phyloP scores from a whole-genome alignment of 352 stramenopile genomes.

The Thalassiosira hispida region DNA sequence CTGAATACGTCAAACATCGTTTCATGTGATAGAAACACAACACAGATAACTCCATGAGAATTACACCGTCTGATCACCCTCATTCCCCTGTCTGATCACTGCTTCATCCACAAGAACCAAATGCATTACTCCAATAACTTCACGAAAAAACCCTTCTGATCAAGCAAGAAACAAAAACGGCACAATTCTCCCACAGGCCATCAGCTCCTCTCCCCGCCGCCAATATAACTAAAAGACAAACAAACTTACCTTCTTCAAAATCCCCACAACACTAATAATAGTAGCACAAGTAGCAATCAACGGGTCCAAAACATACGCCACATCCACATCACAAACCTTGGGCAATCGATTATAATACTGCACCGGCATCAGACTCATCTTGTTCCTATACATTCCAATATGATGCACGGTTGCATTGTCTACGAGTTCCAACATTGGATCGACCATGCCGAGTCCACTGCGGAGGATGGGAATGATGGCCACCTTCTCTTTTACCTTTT shows the following conservation, averaged over 20 bases:
- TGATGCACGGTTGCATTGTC: slow-evolving; percentile 95
- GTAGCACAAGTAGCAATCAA: slow-evolving; percentile 95
- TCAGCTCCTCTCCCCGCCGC: neutral
- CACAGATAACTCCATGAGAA: too few species aligned
- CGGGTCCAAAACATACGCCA: slow-evolving; percentile 95
- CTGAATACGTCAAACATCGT: too few species aligned
- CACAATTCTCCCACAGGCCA: neutral
- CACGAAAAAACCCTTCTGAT: neutral
- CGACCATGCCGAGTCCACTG: slow-evolving; percentile 91
- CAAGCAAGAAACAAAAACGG: neutral
- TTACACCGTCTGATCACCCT: too few species aligned
- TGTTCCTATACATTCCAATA: slow-evolving; percentile 91
- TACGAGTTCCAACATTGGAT: slow-evolving; percentile 95
- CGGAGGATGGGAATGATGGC: slow-evolving; percentile 96
- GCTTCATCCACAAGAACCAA: too few species aligned
- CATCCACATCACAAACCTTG: slow-evolving; percentile 90
- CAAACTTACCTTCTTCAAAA: slow-evolving; percentile 90
- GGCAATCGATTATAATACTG: slow-evolving; percentile 99
- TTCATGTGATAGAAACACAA: too few species aligned
- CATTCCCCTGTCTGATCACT: too few species aligned
- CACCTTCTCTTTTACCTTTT: slow-evolving; percentile 90
- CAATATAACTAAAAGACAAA: neutral
- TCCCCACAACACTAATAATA: slow-evolving; percentile 93
- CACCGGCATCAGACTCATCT: slow-evolving; percentile 91
- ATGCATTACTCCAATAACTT: too few species aligned